Evolutionary conservation across 1,139 yeast genomes (phyloP).

Genomic region (Magnusiomyces paraingens): DNA sequence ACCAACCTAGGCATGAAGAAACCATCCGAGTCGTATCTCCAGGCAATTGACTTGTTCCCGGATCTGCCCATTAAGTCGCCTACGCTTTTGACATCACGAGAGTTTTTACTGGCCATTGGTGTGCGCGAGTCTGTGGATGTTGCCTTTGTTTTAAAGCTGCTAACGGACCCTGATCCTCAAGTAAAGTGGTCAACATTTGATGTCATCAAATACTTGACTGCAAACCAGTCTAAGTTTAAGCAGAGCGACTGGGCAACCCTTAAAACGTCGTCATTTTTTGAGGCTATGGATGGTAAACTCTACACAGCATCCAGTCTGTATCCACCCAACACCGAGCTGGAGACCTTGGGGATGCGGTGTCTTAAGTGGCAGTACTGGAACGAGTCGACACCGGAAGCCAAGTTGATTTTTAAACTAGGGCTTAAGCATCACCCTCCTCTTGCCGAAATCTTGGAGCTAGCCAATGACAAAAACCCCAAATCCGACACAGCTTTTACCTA

Average conservation of each 20-base stretch:
- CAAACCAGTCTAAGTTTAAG: conserved; percentile 26
- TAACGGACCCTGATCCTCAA: conserved; percentile 26
- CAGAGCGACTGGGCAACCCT: conserved; percentile 31
- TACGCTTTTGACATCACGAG: conserved; percentile 25
- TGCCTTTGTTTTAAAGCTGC: conserved; percentile 33
- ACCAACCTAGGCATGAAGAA: conserved; percentile 35
- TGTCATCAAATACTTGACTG: conserved; percentile 33
- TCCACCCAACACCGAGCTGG: conserved; percentile 30
- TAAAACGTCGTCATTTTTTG: conserved; percentile 29
- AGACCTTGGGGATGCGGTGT: conserved; percentile 28
- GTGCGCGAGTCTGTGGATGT: conserved; percentile 38
- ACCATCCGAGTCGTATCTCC: conserved; percentile 34
- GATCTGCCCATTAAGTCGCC: conserved; percentile 33
- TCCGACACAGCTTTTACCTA: conserved; percentile 27
- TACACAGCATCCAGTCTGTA: conserved; percentile 27
- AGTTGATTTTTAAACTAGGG: conserved; percentile 31
- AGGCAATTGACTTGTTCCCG: conserved; percentile 34
- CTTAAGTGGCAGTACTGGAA: conserved; percentile 32
- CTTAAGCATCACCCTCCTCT: conserved; percentile 27
- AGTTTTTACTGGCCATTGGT: conserved; percentile 32
- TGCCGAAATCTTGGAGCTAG: conserved; percentile 22
- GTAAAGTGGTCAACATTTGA: conserved; percentile 35
- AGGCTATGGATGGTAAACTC: conserved; percentile 19
- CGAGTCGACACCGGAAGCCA: conserved; percentile 28
- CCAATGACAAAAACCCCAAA: conserved; percentile 10